Evolutionary conservation across 2,329 filamentous ascomycete genomes (phyloP).

Genomic region (Lecanoromycetidae sp.): DNA sequence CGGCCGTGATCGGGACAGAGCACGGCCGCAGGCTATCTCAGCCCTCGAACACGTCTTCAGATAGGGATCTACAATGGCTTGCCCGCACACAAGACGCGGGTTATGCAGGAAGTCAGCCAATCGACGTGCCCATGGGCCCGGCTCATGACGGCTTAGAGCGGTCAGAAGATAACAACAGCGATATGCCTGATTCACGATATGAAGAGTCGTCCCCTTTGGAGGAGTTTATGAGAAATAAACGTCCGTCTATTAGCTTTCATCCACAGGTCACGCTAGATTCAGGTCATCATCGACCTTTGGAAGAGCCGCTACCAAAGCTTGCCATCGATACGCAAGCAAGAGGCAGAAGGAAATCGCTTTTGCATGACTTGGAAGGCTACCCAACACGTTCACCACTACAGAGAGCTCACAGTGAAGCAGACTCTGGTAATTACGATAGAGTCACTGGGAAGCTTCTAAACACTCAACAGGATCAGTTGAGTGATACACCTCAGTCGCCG

Average conservation of each 20-base stretch:
- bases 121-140: conserved; percentile 14
- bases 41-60: conserved; percentile 7
- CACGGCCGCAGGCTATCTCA: conserved; percentile 2
- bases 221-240: conserved; percentile 30
- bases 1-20: conserved; percentile 8
- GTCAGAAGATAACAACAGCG: conserved; percentile 10
- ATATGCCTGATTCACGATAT: conserved; percentile 24
- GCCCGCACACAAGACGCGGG: conserved; percentile 5
- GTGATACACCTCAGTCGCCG: background rate
- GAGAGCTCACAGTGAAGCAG: conserved; percentile 15
- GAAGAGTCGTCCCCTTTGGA: conserved; percentile 28
- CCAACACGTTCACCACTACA: conserved; percentile 3
- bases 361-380: conserved; percentile 19
- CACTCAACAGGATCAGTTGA: background rate
- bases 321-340: conserved; percentile 16
- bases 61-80: conserved; percentile 10
- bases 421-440: conserved; percentile 8
- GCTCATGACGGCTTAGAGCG: conserved; percentile 3
- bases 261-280: conserved; percentile 31
- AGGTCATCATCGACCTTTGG: conserved; percentile 27
- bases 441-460: conserved; percentile 6
- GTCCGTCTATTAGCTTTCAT: conserved; percentile 33
- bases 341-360: conserved; percentile 18
- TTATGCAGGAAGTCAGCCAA: conserved; percentile 16
- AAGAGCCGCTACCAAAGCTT: conserved; percentile 29